Evolutionary conservation across 345 rosid species (phyloP).

Genomic region (Eucalyptus brandiana): DNA sequence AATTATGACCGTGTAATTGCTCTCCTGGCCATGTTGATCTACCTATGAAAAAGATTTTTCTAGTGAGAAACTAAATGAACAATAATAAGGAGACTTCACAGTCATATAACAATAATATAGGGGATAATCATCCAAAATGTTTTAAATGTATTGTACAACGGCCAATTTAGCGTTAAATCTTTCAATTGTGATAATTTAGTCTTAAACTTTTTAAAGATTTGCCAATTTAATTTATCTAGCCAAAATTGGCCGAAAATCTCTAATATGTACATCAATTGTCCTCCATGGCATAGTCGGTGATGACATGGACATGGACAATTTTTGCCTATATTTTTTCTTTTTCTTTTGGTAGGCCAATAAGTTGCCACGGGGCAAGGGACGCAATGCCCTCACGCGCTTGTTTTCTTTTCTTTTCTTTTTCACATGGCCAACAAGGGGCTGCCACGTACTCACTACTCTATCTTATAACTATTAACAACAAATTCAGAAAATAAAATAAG

Average conservation of each 20-base stretch:
- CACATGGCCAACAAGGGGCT: accelerated
- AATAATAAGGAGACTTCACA: background rate
- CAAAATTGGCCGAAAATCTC: accelerated
- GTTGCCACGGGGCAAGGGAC: accelerated
- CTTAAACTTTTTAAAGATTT: too few relatives aligned
- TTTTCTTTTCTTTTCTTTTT: too few relatives aligned
- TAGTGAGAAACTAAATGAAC: background rate
- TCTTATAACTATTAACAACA: too few relatives aligned
- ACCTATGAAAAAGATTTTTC: background rate
- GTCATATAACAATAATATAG: accelerated
- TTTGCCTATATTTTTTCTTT: too few relatives aligned
- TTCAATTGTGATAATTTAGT: too few relatives aligned
- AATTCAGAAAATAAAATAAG: too few relatives aligned
- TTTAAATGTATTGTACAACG: accelerated
- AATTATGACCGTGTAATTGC: background rate
- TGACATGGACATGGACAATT: background rate
- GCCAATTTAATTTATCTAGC: too few relatives aligned
- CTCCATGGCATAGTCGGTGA: accelerated
- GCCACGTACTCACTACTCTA: too few relatives aligned
- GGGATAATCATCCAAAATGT: background rate
- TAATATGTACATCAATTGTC: accelerated
- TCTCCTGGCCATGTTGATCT: background rate
- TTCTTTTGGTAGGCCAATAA: too few relatives aligned
- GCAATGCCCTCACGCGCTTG: accelerated
- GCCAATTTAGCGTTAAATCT: too few relatives aligned